These are phyloP conservation scores for Decorospora gaudefroyi DNA, from an alignment of 2,329 filamentous ascomycete species.

Conservation along the genomic window DNA sequence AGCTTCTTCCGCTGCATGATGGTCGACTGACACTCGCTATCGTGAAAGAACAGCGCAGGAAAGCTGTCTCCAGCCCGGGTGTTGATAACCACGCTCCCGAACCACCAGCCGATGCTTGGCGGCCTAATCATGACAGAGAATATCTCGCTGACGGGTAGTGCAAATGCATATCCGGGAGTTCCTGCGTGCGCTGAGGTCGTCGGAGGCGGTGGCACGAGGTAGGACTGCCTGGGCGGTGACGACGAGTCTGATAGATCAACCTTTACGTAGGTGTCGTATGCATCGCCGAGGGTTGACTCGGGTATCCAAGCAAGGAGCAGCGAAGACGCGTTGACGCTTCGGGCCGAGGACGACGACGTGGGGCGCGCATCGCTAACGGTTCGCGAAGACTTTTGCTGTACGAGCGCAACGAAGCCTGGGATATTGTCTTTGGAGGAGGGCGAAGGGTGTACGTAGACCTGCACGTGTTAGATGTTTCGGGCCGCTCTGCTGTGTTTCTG, in stretches of 20 bases:
- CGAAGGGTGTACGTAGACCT: conserved; percentile 96
- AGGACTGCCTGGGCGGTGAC: conserved; percentile 80
- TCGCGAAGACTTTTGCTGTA: conserved; percentile 75
- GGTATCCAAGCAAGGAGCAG: conserved; percentile 92
- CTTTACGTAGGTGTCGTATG: conserved; percentile 86
- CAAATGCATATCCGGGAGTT: conserved; percentile 83
- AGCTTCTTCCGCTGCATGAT: conserved; percentile 90
- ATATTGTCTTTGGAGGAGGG: conserved; percentile 96
- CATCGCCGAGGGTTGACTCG: conserved; percentile 83
- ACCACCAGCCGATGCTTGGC: conserved; percentile 97
- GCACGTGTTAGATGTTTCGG: conserved; percentile 15
- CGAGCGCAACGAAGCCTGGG: conserved; percentile 84
- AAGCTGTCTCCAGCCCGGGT: conserved; percentile 88
- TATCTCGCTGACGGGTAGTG: conserved; percentile 84
- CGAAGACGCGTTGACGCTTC: conserved; percentile 63
- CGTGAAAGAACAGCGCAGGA: conserved; percentile 95
- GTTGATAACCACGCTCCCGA: conserved; percentile 93
- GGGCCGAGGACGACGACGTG: conserved; percentile 51
- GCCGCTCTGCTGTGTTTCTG: too few species aligned
- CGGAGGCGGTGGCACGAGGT: conserved; percentile 88
- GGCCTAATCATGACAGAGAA: conserved; percentile 90
- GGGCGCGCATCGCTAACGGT: conserved; percentile 41
- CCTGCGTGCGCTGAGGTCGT: conserved; percentile 76
- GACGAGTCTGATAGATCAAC: conserved; percentile 85
- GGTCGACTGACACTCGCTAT: conserved; percentile 93